A percentile compares a stretch with the other conserved stretches of the same genome.
Evolutionary conservation across 2,329 filamentous ascomycete genomes (phyloP).

Genomic region (Scleromitrula shiraiana): DNA sequence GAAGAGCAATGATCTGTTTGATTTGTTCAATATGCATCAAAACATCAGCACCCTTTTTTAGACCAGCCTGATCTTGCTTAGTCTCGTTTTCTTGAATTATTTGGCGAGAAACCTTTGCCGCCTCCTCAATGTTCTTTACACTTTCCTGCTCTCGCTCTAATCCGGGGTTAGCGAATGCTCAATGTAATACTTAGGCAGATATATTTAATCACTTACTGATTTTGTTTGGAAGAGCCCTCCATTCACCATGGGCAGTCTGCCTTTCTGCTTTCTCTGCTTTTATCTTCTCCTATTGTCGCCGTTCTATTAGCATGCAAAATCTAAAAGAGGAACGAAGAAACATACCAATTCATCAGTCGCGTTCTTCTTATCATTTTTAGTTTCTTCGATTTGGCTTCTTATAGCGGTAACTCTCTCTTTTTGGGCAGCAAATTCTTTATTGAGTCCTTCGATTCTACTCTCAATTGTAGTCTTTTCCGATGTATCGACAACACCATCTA

Average conservation of each 20-base stretch:
- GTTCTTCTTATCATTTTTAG: conserved; percentile 31
- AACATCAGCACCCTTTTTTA: conserved; percentile 48
- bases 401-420: conserved; percentile 16
- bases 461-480: conserved; percentile 55
- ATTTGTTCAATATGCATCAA: conserved; percentile 51
- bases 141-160: conserved; percentile 31
- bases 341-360: conserved; percentile 36
- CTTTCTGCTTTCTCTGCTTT: conserved; percentile 56
- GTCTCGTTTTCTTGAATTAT: conserved; percentile 43
- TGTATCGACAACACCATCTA: conserved; percentile 64
- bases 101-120: conserved; percentile 32
- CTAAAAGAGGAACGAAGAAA: not conserved
- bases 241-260: conserved; percentile 58
- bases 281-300: conserved; percentile 36
- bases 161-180: conserved; percentile 22
- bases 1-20: conserved; percentile 50
- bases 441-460: conserved; percentile 35
- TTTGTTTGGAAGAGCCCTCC: conserved; percentile 60
- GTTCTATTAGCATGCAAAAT: not conserved
- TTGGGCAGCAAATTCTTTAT: conserved; percentile 23
- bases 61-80: conserved; percentile 45
- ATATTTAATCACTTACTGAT: conserved; percentile 47
- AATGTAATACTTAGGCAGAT: not conserved
- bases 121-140: conserved; percentile 26
- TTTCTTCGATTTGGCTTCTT: conserved; percentile 24